Percentiles rank a stretch among this genome's conserved stretches.
phyloP scores from a whole-genome alignment of 2,329 filamentous ascomycete genomes.

The Grosmannia huntii region DNA sequence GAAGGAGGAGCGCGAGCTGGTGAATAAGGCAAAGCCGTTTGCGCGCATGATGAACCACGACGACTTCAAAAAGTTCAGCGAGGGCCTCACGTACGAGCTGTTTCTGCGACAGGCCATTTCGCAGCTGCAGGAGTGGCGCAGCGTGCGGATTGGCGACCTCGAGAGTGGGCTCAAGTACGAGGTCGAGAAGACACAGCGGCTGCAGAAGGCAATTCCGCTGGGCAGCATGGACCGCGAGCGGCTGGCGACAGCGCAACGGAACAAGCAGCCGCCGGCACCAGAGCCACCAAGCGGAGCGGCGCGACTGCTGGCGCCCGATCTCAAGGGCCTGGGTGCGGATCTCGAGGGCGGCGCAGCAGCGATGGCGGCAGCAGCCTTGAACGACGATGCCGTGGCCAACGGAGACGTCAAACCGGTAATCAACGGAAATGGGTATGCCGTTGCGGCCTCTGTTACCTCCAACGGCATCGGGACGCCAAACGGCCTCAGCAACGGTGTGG shows the following conservation, averaged over 20 bases:
- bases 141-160: constrained; percentile 70
- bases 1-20: constrained; percentile 83
- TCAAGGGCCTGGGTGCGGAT: constrained; percentile 32
- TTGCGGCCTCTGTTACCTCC: background rate
- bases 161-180: constrained; percentile 87
- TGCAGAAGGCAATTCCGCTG: constrained; percentile 57
- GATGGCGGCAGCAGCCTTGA: background rate
- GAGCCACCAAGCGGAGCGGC: constrained; percentile 65
- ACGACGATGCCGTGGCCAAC: constrained; percentile 16
- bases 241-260: constrained; percentile 58
- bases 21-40: constrained; percentile 92
- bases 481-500: constrained; percentile 16
- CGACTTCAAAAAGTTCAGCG: constrained; percentile 77
- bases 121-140: constrained; percentile 90
- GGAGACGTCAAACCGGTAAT: background rate
- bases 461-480: constrained; percentile 28
- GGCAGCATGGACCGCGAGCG: constrained; percentile 74
- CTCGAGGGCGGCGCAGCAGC: constrained; percentile 23
- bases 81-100: constrained; percentile 79
- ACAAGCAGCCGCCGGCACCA: constrained; percentile 57
- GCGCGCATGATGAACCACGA: constrained; percentile 91
- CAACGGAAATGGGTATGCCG: background rate
- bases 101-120: constrained; percentile 80
- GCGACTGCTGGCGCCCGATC: constrained; percentile 50
- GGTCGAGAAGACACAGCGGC: constrained; percentile 65